phyloP scores from a whole-genome alignment of 2,329 filamentous ascomycete species.

The Xylariaceae sp. region DNA sequence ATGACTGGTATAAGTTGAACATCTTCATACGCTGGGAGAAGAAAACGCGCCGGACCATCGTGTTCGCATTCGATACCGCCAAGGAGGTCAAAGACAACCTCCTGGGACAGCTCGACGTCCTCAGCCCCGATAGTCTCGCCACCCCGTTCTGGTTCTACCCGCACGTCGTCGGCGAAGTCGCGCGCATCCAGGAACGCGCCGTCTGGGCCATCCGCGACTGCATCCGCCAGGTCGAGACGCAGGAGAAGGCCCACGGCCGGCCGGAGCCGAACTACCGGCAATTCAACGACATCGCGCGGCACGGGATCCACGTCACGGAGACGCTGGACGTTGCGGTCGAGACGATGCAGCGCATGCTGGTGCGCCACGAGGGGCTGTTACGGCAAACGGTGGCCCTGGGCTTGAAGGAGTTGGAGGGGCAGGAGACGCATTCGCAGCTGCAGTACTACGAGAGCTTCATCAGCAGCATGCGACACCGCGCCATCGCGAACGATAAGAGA shows the following conservation, averaged over 20 bases:
- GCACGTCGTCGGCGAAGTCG: constrained; percentile 30
- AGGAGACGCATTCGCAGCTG: constrained; percentile 32
- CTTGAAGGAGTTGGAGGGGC: constrained; percentile 26
- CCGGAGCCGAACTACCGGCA: constrained; percentile 32
- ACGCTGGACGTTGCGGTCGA: constrained; percentile 35
- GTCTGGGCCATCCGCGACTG: constrained; percentile 38
- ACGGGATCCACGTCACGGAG: constrained; percentile 42
- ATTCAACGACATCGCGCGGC: constrained; percentile 40
- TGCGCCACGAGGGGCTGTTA: constrained; percentile 29
- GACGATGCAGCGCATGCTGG: constrained; percentile 32
- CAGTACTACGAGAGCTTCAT: constrained; percentile 33
- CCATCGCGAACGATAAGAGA: constrained; percentile 38
- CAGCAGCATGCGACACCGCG: constrained; percentile 34
- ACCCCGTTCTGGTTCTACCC: constrained; percentile 38
- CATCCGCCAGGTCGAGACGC: constrained; percentile 34
- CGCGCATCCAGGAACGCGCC: constrained; percentile 31
- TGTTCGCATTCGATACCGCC: constrained; percentile 32
- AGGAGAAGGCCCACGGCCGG: constrained; percentile 9
- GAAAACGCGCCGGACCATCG: constrained; percentile 21
- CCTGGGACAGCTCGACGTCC: not conserved
- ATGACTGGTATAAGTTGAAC: constrained; percentile 36
- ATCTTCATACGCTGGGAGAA: constrained; percentile 29
- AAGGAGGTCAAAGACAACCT: constrained; percentile 7
- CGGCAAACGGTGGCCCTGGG: not conserved
- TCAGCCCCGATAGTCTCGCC: not conserved